phyloP scores from a whole-genome alignment of 2,329 filamentous ascomycete genomes.

The Mariannaea sp. region DNA sequence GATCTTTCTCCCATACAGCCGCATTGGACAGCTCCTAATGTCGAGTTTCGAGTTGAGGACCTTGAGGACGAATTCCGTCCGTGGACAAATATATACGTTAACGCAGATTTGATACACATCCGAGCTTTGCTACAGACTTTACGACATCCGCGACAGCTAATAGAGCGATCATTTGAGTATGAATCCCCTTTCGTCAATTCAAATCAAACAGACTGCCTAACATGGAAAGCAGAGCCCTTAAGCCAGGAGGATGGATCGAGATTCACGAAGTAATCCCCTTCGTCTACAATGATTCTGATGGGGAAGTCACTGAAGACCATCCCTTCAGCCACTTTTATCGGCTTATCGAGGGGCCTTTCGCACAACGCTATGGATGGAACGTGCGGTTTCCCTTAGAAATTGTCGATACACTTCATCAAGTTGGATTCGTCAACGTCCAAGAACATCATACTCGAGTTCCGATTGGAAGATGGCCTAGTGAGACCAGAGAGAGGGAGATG shows the following conservation, averaged over 20 bases:
- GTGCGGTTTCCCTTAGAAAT: constrained; percentile 39
- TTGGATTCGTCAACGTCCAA: constrained; percentile 44
- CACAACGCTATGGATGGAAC: constrained; percentile 43
- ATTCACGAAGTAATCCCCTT: constrained; percentile 44
- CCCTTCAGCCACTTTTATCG: constrained; percentile 42
- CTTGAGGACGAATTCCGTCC: constrained; percentile 44
- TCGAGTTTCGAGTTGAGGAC: constrained; percentile 53
- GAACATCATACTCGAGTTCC: constrained; percentile 40
- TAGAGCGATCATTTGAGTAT: constrained; percentile 53
- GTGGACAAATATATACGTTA: constrained; percentile 44
- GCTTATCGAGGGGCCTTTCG: constrained; percentile 41
- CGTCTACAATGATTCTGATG: constrained; percentile 43
- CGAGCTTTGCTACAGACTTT: constrained; percentile 58
- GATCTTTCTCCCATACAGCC: constrained; percentile 53
- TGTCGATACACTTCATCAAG: constrained; percentile 36
- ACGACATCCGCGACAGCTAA: constrained; percentile 54
- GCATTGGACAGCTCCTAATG: constrained; percentile 58
- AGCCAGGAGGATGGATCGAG: constrained; percentile 49
- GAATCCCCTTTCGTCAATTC: neutral
- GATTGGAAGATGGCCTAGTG: constrained; percentile 46
- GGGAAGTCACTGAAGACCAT: constrained; percentile 35
- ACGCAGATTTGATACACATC: constrained; percentile 59
- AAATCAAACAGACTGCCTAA: constrained; percentile 16
- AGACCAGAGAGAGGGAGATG: constrained; percentile 43
- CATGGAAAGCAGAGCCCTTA: constrained; percentile 37